Evolutionary conservation across 2,329 filamentous ascomycete species (phyloP).

Genomic region (Fusarium sororula): DNA sequence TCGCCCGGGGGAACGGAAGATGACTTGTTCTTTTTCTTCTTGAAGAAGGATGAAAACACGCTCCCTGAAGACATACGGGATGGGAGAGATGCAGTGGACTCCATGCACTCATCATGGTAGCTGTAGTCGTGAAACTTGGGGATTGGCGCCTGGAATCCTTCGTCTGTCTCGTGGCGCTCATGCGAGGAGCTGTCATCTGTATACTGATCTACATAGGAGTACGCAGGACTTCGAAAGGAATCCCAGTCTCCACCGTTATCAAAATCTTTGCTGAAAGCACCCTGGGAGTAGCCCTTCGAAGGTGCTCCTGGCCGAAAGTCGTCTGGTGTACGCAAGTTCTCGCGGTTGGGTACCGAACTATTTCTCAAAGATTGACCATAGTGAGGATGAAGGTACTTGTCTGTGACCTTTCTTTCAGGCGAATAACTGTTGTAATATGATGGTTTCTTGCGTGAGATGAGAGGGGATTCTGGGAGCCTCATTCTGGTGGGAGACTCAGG

Average conservation of each 20-base stretch:
- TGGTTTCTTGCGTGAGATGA: constrained; percentile 17
- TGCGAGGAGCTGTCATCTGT: neutral
- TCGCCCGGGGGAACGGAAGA: neutral
- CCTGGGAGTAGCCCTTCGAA: constrained; percentile 33
- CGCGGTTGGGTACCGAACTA: neutral
- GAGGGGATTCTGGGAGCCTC: constrained; percentile 20
- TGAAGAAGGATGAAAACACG: constrained; percentile 38
- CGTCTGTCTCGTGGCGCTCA: neutral
- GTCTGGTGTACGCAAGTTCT: constrained; percentile 8
- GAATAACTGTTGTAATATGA: neutral
- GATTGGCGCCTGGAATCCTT: neutral
- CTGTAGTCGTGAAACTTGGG: neutral
- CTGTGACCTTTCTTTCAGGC: neutral
- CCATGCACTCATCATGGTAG: constrained; percentile 1
- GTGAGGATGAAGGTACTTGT: constrained; percentile 17
- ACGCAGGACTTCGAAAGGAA: constrained; percentile 2
- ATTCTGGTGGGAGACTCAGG: constrained; percentile 1
- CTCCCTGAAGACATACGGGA: constrained; percentile 25
- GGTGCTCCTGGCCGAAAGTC: constrained; percentile 8
- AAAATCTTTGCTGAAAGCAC: constrained; percentile 39
- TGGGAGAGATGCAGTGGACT: constrained; percentile 23
- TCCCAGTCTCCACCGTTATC: constrained; percentile 12
- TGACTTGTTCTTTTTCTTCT: constrained; percentile 22
- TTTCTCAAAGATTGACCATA: neutral
- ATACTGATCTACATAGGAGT: neutral